phyloP scores from a whole-genome alignment of 140 eudicot species.

The Cichorium intybus region DNA sequence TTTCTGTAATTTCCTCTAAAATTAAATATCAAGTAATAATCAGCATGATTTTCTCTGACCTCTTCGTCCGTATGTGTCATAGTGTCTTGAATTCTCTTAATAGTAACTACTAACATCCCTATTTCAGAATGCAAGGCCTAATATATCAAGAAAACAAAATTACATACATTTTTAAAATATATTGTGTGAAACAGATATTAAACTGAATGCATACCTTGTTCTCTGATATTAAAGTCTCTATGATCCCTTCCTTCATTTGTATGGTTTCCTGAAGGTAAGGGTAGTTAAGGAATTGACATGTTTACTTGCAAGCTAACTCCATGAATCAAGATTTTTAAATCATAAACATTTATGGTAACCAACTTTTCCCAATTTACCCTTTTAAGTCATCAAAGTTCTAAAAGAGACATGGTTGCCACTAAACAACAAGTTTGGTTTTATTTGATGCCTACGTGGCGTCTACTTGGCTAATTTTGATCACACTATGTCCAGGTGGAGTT shows the following conservation, averaged over 20 bases:
- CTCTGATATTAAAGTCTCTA: constrained; percentile 45
- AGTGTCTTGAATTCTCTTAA: constrained; percentile 47
- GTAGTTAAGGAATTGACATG: constrained; percentile 38
- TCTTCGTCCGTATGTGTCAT: constrained; percentile 48
- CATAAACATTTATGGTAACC: background rate
- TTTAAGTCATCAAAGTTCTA: too few species aligned
- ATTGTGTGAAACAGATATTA: constrained; percentile 17
- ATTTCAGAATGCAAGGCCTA: constrained; percentile 65
- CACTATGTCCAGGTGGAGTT: too few species aligned
- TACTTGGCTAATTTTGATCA: too few species aligned
- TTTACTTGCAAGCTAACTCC: constrained; percentile 5
- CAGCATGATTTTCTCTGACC: constrained; percentile 28
- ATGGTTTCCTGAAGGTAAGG: constrained; percentile 58
- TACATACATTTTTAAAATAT: background rate
- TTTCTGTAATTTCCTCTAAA: too few species aligned
- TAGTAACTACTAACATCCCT: constrained; percentile 38
- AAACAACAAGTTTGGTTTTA: too few species aligned
- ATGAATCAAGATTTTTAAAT: background rate
- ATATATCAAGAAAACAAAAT: constrained; percentile 6
- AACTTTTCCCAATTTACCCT: background rate
- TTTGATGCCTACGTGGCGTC: too few species aligned
- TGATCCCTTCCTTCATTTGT: constrained; percentile 45
- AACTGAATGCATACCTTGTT: constrained; percentile 40
- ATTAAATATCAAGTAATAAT: constrained; percentile 3
- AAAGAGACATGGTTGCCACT: background rate